Percentiles rank a stretch among this genome's conserved stretches.
phyloP scores from a whole-genome alignment of 768 basidiomycete species.

The Trametes elegans region DNA sequence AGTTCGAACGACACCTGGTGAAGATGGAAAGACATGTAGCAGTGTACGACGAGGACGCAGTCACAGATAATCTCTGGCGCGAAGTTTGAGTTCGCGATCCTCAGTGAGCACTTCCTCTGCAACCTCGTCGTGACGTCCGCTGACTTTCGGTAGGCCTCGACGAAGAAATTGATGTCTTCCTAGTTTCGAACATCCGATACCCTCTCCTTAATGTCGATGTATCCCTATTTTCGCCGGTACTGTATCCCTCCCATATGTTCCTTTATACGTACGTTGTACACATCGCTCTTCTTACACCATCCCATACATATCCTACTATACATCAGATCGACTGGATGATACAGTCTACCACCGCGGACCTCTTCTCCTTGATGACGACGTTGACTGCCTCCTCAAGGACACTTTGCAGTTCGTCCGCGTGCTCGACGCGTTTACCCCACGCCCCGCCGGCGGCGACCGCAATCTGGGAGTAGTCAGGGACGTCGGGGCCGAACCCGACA shows the following conservation, averaged over 20 bases:
- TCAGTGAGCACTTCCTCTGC: neutral
- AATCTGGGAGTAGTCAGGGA: constrained; percentile 59
- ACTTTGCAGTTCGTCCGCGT: constrained; percentile 31
- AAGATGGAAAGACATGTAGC: constrained; percentile 19
- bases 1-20: constrained; percentile 44
- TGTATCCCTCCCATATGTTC: neutral
- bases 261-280: neutral
- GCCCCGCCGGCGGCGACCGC: constrained; percentile 68
- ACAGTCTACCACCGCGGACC: constrained; percentile 68
- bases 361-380: constrained; percentile 53
- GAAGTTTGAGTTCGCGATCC: constrained; percentile 15
- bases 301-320: neutral
- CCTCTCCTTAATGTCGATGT: constrained; percentile 5
- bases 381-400: constrained; percentile 49
- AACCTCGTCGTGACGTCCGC: neutral
- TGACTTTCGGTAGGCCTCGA: too few species aligned
- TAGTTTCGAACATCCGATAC: neutral
- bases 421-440: constrained; percentile 50
- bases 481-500: constrained; percentile 61
- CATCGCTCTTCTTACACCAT: neutral
- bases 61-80: constrained; percentile 25
- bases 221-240: constrained; percentile 6
- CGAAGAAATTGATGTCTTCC: neutral
- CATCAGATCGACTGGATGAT: constrained; percentile 30
- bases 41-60: constrained; percentile 22